Evolutionary conservation across 2,329 filamentous ascomycete genomes (phyloP).

Genomic region (Penicillium digitatum): DNA sequence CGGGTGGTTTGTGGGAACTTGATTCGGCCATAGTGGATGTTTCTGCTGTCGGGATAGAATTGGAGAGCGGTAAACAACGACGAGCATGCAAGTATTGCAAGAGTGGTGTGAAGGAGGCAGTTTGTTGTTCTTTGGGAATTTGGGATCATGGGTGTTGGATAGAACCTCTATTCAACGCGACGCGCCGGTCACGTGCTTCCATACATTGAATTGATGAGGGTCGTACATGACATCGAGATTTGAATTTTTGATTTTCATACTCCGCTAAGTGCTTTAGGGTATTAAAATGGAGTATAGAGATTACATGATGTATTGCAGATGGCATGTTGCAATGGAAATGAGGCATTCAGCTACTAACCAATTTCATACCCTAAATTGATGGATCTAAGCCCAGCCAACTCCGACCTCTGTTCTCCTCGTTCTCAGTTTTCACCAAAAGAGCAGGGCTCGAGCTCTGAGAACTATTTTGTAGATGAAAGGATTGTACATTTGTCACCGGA

Average conservation of each 20-base stretch:
- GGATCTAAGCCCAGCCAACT: slow-evolving; percentile 4
- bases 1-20: slow-evolving; percentile 12
- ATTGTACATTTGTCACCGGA: background rate
- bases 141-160: slow-evolving; percentile 5
- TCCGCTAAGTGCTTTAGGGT: background rate
- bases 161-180: slow-evolving; percentile 13
- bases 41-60: background rate
- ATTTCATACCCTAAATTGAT: background rate
- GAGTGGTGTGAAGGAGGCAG: background rate
- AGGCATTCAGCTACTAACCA: background rate
- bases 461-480: background rate
- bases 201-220: slow-evolving; percentile 13
- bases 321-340: background rate
- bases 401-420: background rate
- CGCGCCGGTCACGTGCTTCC: slow-evolving; percentile 25
- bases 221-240: background rate
- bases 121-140: slow-evolving; percentile 11
- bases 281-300: background rate
- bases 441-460: background rate
- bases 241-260: background rate
- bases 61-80: background rate
- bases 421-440: background rate
- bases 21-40: slow-evolving; percentile 21
- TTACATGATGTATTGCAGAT: no score
- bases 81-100: background rate